Base-by-base conservation (phyloP, 352 stramenopile species). In the Pythium chondricola region DNA sequence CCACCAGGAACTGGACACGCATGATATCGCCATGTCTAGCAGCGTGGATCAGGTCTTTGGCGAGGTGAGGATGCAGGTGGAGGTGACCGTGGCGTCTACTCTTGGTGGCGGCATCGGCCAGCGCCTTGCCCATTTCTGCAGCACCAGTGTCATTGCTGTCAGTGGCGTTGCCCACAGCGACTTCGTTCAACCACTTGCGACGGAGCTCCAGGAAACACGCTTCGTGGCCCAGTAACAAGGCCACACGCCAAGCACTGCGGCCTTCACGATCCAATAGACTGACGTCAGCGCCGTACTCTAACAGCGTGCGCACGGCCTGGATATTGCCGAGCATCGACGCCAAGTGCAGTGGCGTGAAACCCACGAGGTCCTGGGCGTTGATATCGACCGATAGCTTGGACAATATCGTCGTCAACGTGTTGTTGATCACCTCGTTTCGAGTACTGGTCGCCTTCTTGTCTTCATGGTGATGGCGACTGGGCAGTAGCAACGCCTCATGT, bases 201-300 rank as follows among this genome's bases (percentile, higher is more conserved):
- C 68, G 68, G 27, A 88, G 79, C 33, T 85, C 77, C n/a, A 82
- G 56, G 20, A 83, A 83, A 27, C 76, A 83, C 1, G 60, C 51
- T 4, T 86, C 68, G 40, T 85, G 66, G 6, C 63, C 62, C n/a
- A 61, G 43, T 2, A 83, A 40, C 22, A 86, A 41, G 10, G 77
- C 77, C 0, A 88, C 65, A 6, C 74, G 61, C 77, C 77, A 88
- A 20, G 77, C 68, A 13, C 66, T 83, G 25, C 74, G 72, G 14
- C 62, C 64, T 0, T 74, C 50, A 11, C 18, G 42, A 41, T 88
- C 74, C 2, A 63, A 48, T 3, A 84, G 31, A 1, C 40, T 59
- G 13, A 84, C 69, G 32, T 88, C 72, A 0, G 67, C 70, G 2
- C 63, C 70, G n/a, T 71, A 62, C 3, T 67, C 56, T 7, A 88